phyloP scores from a whole-genome alignment of 2,329 filamentous ascomycete species.

The Fusarium sp. region DNA sequence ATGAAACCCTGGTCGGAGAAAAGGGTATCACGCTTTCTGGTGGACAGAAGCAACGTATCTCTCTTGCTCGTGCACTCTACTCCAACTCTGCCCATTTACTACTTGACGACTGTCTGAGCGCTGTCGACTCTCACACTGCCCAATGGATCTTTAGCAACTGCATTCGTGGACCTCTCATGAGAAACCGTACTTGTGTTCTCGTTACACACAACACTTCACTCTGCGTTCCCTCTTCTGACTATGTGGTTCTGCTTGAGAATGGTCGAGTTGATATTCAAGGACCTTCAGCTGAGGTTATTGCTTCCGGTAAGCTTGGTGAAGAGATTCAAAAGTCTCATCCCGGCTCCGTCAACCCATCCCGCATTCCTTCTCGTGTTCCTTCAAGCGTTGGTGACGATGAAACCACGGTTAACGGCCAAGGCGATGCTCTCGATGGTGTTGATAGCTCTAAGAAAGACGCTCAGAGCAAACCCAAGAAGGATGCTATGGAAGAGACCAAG shows the following conservation, averaged over 20 bases:
- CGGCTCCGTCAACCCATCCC: slow-evolving; percentile 76
- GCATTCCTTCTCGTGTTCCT: slow-evolving; percentile 80
- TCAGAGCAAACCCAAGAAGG: slow-evolving; percentile 60
- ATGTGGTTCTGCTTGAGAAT: slow-evolving; percentile 88
- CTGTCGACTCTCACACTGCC: slow-evolving; percentile 96
- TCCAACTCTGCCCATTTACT: slow-evolving; percentile 92
- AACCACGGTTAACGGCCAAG: slow-evolving; percentile 64
- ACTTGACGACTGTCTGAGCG: slow-evolving; percentile 94
- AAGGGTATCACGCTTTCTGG: slow-evolving; percentile 97
- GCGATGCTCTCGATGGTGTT: slow-evolving; percentile 60
- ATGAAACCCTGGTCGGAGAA: slow-evolving; percentile 94
- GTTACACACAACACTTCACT: slow-evolving; percentile 97
- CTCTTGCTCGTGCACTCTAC: slow-evolving; percentile 95
- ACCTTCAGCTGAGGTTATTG: slow-evolving; percentile 80
- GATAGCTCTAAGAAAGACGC: slow-evolving; percentile 60
- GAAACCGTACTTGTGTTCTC: slow-evolving; percentile 88
- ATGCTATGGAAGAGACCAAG: slow-evolving; percentile 79
- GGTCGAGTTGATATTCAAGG: slow-evolving; percentile 84
- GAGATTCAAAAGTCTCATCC: slow-evolving; percentile 81
- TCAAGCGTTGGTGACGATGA: slow-evolving; percentile 79
- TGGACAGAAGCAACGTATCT: slow-evolving; percentile 97
- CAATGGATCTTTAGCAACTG: slow-evolving; percentile 98
- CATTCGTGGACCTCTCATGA: slow-evolving; percentile 90
- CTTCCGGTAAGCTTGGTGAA: slow-evolving; percentile 89
- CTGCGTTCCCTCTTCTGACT: slow-evolving; percentile 82